Conservation (phyloP, 2,329 filamentous ascomycete species). For the Stagonosporopsis chrysanthemi region DNA sequence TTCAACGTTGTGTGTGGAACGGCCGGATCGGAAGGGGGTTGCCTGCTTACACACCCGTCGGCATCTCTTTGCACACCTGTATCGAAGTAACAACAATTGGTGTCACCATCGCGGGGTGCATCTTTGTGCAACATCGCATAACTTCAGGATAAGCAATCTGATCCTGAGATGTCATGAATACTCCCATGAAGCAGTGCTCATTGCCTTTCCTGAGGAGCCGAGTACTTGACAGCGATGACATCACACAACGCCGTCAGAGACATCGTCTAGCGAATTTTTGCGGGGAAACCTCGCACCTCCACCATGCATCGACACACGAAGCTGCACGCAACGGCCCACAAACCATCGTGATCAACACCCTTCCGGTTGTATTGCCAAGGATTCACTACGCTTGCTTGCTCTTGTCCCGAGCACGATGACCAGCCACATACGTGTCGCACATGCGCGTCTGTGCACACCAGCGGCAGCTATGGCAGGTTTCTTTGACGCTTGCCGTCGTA, state of each 20-base stretch:
- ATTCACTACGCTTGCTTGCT: conserved; percentile 6
- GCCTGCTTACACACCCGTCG: neutral
- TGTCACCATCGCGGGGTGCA: neutral
- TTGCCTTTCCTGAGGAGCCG: neutral
- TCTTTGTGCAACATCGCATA: neutral
- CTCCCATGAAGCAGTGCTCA: neutral
- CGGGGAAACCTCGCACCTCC: conserved; percentile 16
- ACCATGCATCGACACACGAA: conserved; percentile 8
- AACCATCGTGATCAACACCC: conserved; percentile 10
- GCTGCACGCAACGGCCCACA: conserved; percentile 9
- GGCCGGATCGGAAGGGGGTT: conserved; percentile 16
- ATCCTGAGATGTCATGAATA: too few relatives aligned
- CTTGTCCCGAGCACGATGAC: conserved; percentile 10
- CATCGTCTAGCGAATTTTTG: conserved; percentile 8
- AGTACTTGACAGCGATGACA: conserved; percentile 21
- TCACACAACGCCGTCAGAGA: conserved; percentile 23
- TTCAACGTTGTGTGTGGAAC: conserved; percentile 22
- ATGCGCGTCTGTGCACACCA: conserved; percentile 16
- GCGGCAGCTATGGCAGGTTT: conserved; percentile 27
- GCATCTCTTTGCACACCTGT: neutral
- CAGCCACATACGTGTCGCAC: conserved; percentile 35
- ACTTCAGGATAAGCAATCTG: too few relatives aligned
- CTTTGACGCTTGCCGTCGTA: conserved; percentile 16
- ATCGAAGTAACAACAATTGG: neutral
- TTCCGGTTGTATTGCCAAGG: conserved; percentile 19